phyloP scores from a whole-genome alignment of 2,329 filamentous ascomycete genomes.

The Teratosphaeria viscida region DNA sequence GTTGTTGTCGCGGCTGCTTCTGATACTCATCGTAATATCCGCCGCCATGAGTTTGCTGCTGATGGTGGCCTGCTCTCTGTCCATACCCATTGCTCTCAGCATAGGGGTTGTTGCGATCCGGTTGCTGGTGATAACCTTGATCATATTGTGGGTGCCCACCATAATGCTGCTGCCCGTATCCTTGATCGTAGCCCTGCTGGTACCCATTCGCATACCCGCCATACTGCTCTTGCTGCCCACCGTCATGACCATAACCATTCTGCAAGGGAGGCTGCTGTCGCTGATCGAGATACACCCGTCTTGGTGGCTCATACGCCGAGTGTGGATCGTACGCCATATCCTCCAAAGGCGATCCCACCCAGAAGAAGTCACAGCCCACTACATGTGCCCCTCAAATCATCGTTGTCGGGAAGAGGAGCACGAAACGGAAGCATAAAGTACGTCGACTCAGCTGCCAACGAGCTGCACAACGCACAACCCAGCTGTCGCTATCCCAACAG shows the following conservation, averaged over 20 bases:
- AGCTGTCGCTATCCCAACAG: not conserved
- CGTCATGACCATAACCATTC: conserved; percentile 1
- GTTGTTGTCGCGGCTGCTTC: conserved; percentile 5
- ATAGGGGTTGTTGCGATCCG: conserved; percentile 12
- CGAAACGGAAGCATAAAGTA: not conserved
- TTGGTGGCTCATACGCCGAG: conserved; percentile 10
- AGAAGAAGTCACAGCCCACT: not conserved
- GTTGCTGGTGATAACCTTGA: conserved; percentile 1
- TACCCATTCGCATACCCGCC: conserved; percentile 4
- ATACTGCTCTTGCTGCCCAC: not conserved
- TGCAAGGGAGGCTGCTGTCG: conserved; percentile 4
- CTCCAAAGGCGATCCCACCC: not conserved
- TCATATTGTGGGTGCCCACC: conserved; percentile 1
- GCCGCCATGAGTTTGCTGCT: conserved; percentile 3
- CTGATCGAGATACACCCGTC: conserved; percentile 10
- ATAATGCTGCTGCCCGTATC: conserved; percentile 6
- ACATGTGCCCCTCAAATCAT: not conserved
- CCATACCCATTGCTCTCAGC: conserved; percentile 19
- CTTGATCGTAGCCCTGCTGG: conserved; percentile 7
- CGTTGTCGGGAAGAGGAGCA: not conserved
- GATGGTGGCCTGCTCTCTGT: conserved; percentile 6
- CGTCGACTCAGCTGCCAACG: not conserved
- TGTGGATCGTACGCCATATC: conserved; percentile 14
- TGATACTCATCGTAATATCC: conserved; percentile 22
- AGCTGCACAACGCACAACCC: not conserved